These are phyloP conservation scores for Kodamaea sp. DNA, from an alignment of 1,139 yeast genomes.

Conservation along the genomic window DNA sequence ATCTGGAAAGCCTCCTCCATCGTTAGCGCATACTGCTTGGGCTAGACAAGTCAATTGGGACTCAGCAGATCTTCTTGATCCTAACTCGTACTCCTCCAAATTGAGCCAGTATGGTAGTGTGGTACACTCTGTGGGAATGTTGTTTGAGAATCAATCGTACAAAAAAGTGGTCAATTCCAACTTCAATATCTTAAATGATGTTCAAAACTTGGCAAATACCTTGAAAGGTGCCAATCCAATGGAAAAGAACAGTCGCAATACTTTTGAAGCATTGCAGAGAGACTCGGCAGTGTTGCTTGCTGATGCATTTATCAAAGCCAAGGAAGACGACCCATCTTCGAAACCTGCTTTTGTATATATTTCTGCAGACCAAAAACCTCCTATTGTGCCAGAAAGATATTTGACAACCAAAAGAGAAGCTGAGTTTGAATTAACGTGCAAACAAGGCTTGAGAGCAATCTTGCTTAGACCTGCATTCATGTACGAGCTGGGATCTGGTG, in stretches of 20 bases:
- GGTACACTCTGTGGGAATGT: conserved; percentile 80
- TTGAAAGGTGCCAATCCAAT: conserved; percentile 54
- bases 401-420: conserved; percentile 77
- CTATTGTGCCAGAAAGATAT: conserved; percentile 68
- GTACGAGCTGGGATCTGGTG: conserved; percentile 55
- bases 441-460: conserved; percentile 54
- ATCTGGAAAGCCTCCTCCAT: conserved; percentile 58
- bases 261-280: conserved; percentile 66
- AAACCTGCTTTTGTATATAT: conserved; percentile 66
- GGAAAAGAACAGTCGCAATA: conserved; percentile 43
- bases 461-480: conserved; percentile 80
- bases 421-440: conserved; percentile 54
- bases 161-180: conserved; percentile 55
- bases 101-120: conserved; percentile 60
- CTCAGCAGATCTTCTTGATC: conserved; percentile 66
- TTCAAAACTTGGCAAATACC: conserved; percentile 28
- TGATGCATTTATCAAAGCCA: conserved; percentile 45
- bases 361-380: conserved; percentile 75
- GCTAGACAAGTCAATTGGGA: conserved; percentile 66
- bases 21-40: conserved; percentile 40
- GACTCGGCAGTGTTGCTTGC: conserved; percentile 72
- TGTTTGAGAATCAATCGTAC: conserved; percentile 67
- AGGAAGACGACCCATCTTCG: conserved; percentile 8
- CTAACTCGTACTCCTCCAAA: conserved; percentile 51
- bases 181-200: conserved; percentile 30